Evolutionary conservation across 2,329 filamentous ascomycete species (phyloP).

Genomic region (Pseudogymnoascus sp.): DNA sequence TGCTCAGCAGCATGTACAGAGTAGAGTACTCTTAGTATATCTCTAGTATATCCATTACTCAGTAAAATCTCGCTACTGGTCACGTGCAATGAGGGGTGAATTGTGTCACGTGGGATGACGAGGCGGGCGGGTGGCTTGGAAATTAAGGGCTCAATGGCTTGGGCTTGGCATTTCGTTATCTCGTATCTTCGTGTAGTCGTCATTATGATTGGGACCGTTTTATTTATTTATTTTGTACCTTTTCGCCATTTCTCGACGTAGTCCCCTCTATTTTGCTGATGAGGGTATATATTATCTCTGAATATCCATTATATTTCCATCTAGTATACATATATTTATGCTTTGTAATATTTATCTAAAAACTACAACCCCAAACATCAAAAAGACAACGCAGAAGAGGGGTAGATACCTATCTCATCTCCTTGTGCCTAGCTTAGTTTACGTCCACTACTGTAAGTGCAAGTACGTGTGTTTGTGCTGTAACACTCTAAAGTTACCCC

Average conservation of each 20-base stretch:
- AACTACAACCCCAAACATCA: neutral
- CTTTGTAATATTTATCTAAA: neutral
- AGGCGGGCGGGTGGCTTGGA: neutral
- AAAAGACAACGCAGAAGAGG: conserved; percentile 4
- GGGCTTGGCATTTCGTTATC: conserved; percentile 5
- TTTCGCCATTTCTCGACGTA: neutral
- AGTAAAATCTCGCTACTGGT: neutral
- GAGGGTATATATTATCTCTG: neutral
- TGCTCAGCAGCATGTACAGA: neutral
- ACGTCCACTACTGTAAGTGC: neutral
- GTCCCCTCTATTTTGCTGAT: neutral
- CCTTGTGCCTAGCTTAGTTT: conserved; percentile 3
- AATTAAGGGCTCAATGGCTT: neutral
- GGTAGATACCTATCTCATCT: neutral
- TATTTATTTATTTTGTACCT: conserved; percentile 3
- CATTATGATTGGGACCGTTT: conserved; percentile 1
- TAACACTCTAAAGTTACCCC: neutral
- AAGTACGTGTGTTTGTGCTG: neutral
- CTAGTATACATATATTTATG: neutral
- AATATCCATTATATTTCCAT: neutral
- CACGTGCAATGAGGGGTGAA: neutral
- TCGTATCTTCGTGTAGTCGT: neutral
- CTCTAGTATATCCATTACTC: neutral
- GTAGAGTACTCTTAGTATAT: neutral
- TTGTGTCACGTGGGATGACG: neutral